Conservation (phyloP, 1,284 basidiomycete species). For the Sparassis latifolia region DNA sequence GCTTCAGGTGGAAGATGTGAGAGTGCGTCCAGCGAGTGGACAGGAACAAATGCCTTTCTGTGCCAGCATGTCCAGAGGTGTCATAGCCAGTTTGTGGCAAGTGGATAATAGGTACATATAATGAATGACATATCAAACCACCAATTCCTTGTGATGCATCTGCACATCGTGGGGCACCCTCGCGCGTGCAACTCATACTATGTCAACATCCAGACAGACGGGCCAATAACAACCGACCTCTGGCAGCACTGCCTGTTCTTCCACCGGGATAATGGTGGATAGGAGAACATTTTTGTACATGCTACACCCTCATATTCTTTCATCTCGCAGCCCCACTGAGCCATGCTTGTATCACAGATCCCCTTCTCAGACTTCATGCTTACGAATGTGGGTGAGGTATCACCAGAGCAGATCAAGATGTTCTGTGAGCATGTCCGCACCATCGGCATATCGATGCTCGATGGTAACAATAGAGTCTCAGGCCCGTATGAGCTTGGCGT, state of each 20-base stretch:
- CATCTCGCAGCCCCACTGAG: background rate
- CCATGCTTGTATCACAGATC: slow-evolving; percentile 49
- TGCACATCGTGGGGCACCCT: slow-evolving; percentile 66
- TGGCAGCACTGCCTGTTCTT: slow-evolving; percentile 89
- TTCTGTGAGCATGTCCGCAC: slow-evolving; percentile 70
- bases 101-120: too few species aligned
- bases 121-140: slow-evolving; percentile 78
- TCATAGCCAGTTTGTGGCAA: too few species aligned
- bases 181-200: slow-evolving; percentile 74
- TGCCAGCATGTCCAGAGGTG: too few species aligned
- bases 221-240: slow-evolving; percentile 71
- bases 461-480: slow-evolving; percentile 65
- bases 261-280: slow-evolving; percentile 59
- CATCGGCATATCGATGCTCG: slow-evolving; percentile 78
- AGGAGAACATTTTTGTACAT: slow-evolving; percentile 83
- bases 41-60: too few species aligned
- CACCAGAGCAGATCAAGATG: slow-evolving; percentile 67
- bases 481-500: slow-evolving; percentile 74
- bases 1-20: too few species aligned
- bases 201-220: slow-evolving; percentile 85
- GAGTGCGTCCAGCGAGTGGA: too few species aligned
- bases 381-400: slow-evolving; percentile 77
- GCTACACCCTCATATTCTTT: background rate
- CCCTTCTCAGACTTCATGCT: slow-evolving; percentile 79
- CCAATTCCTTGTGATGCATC: slow-evolving; percentile 70